A percentile compares a stretch with the other conserved stretches of the same genome.
These are phyloP conservation scores for Yamadazyma nakazawae DNA, from an alignment of 805 yeast species.

Conservation along the genomic window DNA sequence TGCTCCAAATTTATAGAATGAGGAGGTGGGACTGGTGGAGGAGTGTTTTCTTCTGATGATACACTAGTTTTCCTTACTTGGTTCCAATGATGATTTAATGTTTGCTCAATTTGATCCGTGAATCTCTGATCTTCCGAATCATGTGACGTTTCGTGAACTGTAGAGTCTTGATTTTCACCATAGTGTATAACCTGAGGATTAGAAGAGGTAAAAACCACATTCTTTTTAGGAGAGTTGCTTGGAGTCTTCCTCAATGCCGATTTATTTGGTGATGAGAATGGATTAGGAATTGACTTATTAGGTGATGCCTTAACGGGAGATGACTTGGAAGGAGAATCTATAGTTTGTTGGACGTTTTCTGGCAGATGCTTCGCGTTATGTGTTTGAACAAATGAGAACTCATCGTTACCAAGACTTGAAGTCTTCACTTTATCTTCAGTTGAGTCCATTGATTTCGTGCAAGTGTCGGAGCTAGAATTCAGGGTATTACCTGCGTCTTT, in stretches of 20 bases:
- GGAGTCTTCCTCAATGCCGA: conserved; percentile 34
- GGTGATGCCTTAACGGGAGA: background rate
- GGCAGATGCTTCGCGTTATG: conserved; percentile 1
- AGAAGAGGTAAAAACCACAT: conserved; percentile 31
- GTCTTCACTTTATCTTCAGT: conserved; percentile 4
- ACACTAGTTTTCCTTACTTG: conserved; percentile 9
- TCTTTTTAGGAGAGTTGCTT: conserved; percentile 34
- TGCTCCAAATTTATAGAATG: conserved; percentile 14
- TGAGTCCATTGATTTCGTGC: conserved; percentile 25
- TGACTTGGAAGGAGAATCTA: background rate
- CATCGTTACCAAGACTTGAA: conserved; percentile 18
- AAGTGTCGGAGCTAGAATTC: conserved; percentile 42
- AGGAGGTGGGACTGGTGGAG: conserved; percentile 32
- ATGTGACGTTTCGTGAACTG: background rate
- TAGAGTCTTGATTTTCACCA: conserved; percentile 7
- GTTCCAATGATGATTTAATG: conserved; percentile 21
- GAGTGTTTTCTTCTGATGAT: conserved; percentile 16
- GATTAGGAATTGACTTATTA: background rate
- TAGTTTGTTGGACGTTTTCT: background rate
- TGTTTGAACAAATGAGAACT: conserved; percentile 21
- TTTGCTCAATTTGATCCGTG: conserved; percentile 14
- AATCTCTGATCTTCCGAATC: conserved; percentile 8
- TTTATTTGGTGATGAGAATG: conserved; percentile 32
- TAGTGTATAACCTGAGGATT: conserved; percentile 34
- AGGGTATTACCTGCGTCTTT: conserved; percentile 4